A percentile compares a stretch with the other conserved stretches of the same genome.
These are phyloP conservation scores for Cyphellophora europaea DNA, from an alignment of 2,329 filamentous ascomycete genomes.

Conservation along the genomic window DNA sequence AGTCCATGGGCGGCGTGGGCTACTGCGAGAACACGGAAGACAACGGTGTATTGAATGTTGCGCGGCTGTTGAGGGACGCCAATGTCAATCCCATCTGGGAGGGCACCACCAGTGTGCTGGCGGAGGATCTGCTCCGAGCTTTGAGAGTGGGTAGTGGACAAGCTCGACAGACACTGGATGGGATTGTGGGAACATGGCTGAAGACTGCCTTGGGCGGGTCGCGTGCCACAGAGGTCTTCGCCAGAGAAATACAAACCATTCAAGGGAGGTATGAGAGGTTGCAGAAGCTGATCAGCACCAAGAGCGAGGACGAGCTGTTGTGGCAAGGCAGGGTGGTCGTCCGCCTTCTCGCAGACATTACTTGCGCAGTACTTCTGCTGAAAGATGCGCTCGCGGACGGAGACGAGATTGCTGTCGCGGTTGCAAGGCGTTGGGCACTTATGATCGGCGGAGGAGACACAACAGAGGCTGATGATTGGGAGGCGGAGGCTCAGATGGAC, in stretches of 20 bases:
- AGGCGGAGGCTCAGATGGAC: slow-evolving; percentile 10
- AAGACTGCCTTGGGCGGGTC: background rate
- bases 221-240: background rate
- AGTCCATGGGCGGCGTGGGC: slow-evolving; percentile 23
- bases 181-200: background rate
- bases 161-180: background rate
- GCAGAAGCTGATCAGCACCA: background rate
- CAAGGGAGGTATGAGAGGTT: slow-evolving; percentile 1
- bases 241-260: background rate
- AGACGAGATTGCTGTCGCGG: slow-evolving; percentile 24
- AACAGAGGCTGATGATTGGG: background rate
- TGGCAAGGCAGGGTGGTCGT: slow-evolving; percentile 10
- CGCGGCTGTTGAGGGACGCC: slow-evolving; percentile 56
- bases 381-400: slow-evolving; percentile 28
- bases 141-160: background rate
- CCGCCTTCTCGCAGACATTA: slow-evolving; percentile 18
- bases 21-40: slow-evolving; percentile 22
- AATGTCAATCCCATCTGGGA: slow-evolving; percentile 60
- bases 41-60: slow-evolving; percentile 55
- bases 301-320: slow-evolving; percentile 4
- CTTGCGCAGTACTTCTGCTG: slow-evolving; percentile 26
- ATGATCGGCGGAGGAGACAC: slow-evolving; percentile 1
- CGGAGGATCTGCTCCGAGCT: slow-evolving; percentile 13
- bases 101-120: slow-evolving; percentile 57
- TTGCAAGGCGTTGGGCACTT: slow-evolving; percentile 27